These are phyloP conservation scores for Mycena vitilis DNA, from an alignment of 768 basidiomycete species.

Conservation along the genomic window DNA sequence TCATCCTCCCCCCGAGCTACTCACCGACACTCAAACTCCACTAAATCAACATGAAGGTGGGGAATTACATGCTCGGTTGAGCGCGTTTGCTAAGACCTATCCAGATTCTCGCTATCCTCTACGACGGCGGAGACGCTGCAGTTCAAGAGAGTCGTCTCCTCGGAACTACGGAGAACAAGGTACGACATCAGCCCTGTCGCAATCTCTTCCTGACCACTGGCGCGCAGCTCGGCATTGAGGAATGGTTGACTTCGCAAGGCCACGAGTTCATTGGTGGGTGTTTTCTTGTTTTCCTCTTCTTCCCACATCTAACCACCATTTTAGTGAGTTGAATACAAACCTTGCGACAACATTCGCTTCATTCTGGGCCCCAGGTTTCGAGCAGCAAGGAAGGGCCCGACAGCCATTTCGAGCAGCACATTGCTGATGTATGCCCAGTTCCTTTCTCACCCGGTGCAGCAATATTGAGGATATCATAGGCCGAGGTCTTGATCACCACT, in stretches of 20 bases:
- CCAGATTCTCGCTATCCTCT: slow-evolving; percentile 80
- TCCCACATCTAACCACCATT: not conserved
- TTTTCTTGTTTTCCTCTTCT: slow-evolving; percentile 5
- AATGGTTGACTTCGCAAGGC: slow-evolving; percentile 77
- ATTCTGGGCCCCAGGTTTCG: slow-evolving; percentile 61
- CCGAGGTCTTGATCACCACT: slow-evolving; percentile 84
- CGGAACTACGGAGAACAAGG: slow-evolving; percentile 86
- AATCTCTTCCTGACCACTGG: not conserved
- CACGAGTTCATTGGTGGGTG: slow-evolving; percentile 79
- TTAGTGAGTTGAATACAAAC: slow-evolving; percentile 18
- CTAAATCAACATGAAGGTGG: slow-evolving; percentile 57
- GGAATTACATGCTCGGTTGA: not conserved
- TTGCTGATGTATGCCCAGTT: slow-evolving; percentile 74
- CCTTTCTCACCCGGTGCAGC: not conserved
- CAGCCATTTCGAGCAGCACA: slow-evolving; percentile 85
- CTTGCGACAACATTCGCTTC: slow-evolving; percentile 5
- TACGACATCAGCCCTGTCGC: slow-evolving; percentile 36
- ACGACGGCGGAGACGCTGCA: slow-evolving; percentile 75
- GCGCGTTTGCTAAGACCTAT: slow-evolving; percentile 16
- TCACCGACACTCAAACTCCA: not conserved
- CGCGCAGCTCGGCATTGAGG: slow-evolving; percentile 73
- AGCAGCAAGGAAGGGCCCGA: slow-evolving; percentile 86
- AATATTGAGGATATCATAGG: slow-evolving; percentile 52
- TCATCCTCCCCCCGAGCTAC: slow-evolving; percentile 13
- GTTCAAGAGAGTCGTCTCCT: slow-evolving; percentile 78